Evolutionary conservation across 306 rosid genomes (phyloP).

Genomic region (Echinosophora koreensis): DNA sequence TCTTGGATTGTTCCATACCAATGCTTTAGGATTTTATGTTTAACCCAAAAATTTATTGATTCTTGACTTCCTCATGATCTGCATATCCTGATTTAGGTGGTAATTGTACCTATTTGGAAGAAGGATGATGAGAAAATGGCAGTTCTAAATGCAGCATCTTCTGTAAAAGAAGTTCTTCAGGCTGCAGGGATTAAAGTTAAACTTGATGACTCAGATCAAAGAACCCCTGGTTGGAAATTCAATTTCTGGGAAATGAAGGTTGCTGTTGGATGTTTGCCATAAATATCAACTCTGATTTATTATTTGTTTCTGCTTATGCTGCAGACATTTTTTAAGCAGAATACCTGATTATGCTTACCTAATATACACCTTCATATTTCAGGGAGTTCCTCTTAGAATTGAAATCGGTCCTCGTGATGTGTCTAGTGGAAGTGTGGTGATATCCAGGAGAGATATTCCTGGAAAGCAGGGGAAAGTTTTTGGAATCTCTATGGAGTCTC

Average conservation of each 20-base stretch:
- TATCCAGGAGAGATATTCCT: conserved; percentile 93
- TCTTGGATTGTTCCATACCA: conserved; percentile 24
- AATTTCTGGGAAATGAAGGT: conserved; percentile 99
- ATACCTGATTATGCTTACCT: conserved; percentile 27
- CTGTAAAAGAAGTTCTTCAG: conserved; percentile 69
- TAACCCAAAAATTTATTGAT: background rate
- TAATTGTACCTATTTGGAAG: conserved; percentile 96
- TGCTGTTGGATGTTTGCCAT: conserved; percentile 25
- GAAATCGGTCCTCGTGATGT: conserved; percentile 98
- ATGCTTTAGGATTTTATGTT: background rate
- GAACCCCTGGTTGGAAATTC: conserved; percentile 99
- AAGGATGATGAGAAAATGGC: conserved; percentile 75
- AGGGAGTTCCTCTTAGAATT: conserved; percentile 98
- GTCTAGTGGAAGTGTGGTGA: conserved; percentile 82
- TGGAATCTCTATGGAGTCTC: conserved; percentile 92
- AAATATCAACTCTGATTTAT: background rate
- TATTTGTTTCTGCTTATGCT: conserved; percentile 35
- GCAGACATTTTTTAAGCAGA: background rate
- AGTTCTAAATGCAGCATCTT: conserved; percentile 75
- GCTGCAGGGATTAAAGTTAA: conserved; percentile 77
- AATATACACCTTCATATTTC: conserved; percentile 45
- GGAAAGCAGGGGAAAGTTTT: conserved; percentile 96
- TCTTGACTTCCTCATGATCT: conserved; percentile 24
- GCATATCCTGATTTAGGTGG: conserved; percentile 68
- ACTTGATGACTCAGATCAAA: conserved; percentile 87